phyloP scores from a whole-genome alignment of 164 flowering plant genomes.

The Houttuynia cordata region DNA sequence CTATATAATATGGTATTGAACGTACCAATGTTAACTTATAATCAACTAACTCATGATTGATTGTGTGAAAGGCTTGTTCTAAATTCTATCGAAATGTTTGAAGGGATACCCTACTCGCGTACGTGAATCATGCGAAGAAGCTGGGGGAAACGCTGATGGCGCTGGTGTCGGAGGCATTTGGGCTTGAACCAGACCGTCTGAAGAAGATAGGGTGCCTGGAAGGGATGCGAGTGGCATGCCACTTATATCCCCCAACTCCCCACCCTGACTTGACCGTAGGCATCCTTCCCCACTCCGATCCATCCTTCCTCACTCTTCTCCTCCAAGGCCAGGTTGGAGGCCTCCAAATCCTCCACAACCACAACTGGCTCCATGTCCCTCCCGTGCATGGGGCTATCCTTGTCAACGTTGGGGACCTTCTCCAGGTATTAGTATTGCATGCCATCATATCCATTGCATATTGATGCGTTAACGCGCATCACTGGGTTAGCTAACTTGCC shows the following conservation, averaged over 20 bases:
- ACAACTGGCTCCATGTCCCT: neutral
- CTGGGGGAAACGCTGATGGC: conserved; percentile 15
- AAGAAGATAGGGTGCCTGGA: conserved; percentile 12
- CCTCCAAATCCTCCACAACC: conserved; percentile 5
- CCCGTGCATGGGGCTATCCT: neutral
- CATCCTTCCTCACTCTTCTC: conserved; percentile 28
- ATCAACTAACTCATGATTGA: no score
- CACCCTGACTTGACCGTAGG: conserved; percentile 32
- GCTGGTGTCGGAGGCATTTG: conserved; percentile 20
- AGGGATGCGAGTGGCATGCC: conserved; percentile 9
- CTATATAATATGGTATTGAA: no score
- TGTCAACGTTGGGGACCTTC: neutral
- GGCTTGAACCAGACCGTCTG: conserved; percentile 13
- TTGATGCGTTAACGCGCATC: no score
- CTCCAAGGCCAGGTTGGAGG: conserved; percentile 35
- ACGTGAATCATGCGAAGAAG: conserved; percentile 6
- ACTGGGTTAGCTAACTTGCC: no score
- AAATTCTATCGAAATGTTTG: neutral
- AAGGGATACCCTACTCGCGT: conserved; percentile 19
- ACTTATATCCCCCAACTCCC: conserved; percentile 37
- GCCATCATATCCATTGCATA: no score
- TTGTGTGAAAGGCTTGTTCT: no score
- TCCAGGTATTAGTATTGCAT: no score
- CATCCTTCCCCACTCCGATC: conserved; percentile 23
- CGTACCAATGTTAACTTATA: no score